Base-by-base conservation (phyloP, 2,329 filamentous ascomycete species). In the Westerdykella sp. region DNA sequence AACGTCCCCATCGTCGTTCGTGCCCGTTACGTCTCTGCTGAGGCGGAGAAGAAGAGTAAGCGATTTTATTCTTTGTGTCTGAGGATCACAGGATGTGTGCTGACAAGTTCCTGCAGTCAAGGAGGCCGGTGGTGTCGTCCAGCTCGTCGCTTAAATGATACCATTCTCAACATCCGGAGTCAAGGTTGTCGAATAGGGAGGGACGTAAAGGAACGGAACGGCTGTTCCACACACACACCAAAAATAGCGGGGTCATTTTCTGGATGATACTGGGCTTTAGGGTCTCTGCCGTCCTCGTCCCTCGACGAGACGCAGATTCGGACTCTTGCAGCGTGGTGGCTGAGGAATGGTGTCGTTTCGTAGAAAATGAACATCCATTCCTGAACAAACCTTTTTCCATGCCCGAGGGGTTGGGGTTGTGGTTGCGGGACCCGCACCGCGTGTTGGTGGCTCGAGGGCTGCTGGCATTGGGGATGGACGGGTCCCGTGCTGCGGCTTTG, bases 101-200 rank as follows among this genome's bases (percentile, higher is more conserved):
- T 35, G 16, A 35, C 32, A 12, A 35, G 7, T 28, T 15, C n/a
- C 32, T 21, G 32, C 16, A 35, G 32, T 98, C 76, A 95, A 87
- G 72, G 88, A 93, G 74, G 91, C 90, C 67, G 93, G 93, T 73
- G 91, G 91, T 75, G 87, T 95, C 68, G 79, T 95, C 67, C 88
- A 96, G 81, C 81, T 96, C 72, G 87, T 96, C 69, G 90, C 89
- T 76, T 96, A 85, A 79, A 46, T 42, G 47, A 36, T 30, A 15
- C 25, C 25, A 28, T 10, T 28, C 25, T 12, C 22, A 37, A 30
- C 23, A 28, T 23, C 22, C 36, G 32, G 21, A 34, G 44, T 35
- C 32, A 14, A 35, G 12, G 36, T 16, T n/a, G 34, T 13, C 32
- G 41, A 30, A 41, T 25, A 14, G 11, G 11, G 25, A 34, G 39